These are phyloP conservation scores for Alliaria petiolata DNA, from an alignment of 345 rosid genomes.

Conservation along the genomic window DNA sequence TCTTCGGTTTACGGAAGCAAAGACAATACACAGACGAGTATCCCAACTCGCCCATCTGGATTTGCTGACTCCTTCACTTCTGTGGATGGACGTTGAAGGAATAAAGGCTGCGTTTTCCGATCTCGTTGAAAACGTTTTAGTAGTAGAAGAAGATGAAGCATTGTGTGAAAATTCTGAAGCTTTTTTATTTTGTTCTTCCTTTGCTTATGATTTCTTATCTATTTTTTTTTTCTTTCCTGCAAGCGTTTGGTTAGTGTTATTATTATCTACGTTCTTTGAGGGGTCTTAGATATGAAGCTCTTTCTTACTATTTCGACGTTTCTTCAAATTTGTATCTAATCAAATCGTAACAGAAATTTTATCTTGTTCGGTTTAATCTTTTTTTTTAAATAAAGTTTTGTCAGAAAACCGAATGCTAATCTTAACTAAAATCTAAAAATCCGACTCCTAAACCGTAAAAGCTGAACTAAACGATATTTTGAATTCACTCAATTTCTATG, in stretches of 20 bases:
- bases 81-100: slow-evolving; percentile 65
- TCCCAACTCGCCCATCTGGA: slow-evolving; percentile 75
- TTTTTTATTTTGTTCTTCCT: neutral
- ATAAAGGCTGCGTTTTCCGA: neutral
- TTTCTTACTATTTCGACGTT: neutral
- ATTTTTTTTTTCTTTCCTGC: neutral
- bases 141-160: slow-evolving; percentile 18
- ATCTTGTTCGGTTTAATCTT: neutral
- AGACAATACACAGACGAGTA: slow-evolving; percentile 84
- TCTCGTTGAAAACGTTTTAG: slow-evolving; percentile 11
- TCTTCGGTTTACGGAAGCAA: slow-evolving; percentile 33
- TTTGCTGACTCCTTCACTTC: slow-evolving; percentile 90
- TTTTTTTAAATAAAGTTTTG: too few species aligned
- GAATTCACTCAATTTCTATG: too few species aligned
- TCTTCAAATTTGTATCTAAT: neutral
- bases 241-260: slow-evolving; percentile 23
- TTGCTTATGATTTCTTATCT: neutral
- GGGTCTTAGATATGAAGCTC: neutral
- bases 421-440: too few species aligned
- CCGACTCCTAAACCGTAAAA: too few species aligned
- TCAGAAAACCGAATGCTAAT: too few species aligned
- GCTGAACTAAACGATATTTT: too few species aligned
- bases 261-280: slow-evolving; percentile 8
- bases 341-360: neutral
- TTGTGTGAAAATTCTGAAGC: slow-evolving; percentile 16